Percentiles rank a stretch among this genome's conserved stretches.
phyloP scores from a whole-genome alignment of 2,329 filamentous ascomycete species.

The Cordyceps javanica region DNA sequence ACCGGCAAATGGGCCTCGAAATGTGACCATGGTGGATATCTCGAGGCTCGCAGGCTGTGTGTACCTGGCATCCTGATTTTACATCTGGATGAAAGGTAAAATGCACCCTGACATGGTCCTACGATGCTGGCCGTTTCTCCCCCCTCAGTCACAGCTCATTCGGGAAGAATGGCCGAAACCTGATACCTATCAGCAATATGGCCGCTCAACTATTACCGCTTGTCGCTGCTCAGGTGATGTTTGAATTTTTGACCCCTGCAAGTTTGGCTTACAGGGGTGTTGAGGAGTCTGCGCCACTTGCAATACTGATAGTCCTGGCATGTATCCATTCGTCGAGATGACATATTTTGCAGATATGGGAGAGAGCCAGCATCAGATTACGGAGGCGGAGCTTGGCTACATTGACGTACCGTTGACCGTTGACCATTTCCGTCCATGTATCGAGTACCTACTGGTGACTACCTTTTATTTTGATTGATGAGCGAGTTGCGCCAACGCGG shows the following conservation, averaged over 20 bases:
- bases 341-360: not conserved
- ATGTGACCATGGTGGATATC: conserved; percentile 3
- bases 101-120: not conserved
- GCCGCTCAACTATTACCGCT: not conserved
- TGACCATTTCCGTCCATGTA: not conserved
- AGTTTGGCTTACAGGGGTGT: not conserved
- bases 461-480: not conserved
- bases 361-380: not conserved
- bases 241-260: conserved; percentile 3
- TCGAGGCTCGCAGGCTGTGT: not conserved
- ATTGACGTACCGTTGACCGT: not conserved
- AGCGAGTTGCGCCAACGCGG: too few relatives aligned
- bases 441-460: too few relatives aligned
- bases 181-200: not conserved
- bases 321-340: conserved; percentile 2
- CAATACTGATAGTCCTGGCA: not conserved
- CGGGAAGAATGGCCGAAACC: not conserved
- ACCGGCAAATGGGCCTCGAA: conserved; percentile 7
- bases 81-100: not conserved
- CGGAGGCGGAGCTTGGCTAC: not conserved
- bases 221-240: conserved; percentile 5
- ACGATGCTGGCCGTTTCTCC: not conserved
- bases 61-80: not conserved
- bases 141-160: not conserved
- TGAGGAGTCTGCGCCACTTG: not conserved